These are phyloP conservation scores for Mediolabrus comicus DNA, from an alignment of 108 stramenopile genomes.

Conservation along the genomic window DNA sequence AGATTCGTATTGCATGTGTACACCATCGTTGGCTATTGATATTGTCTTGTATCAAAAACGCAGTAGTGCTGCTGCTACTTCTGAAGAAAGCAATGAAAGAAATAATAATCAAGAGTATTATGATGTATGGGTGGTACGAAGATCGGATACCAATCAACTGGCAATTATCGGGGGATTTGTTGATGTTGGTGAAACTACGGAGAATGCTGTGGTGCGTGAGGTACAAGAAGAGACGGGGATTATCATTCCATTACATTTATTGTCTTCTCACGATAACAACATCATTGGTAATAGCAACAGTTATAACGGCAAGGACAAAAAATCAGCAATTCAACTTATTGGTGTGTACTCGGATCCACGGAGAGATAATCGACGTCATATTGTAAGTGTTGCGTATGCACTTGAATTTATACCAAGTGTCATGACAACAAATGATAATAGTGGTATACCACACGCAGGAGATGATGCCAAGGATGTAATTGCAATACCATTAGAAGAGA, in stretches of 20 bases:
- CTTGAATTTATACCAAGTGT: slow-evolving; percentile 34
- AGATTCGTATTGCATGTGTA: slow-evolving; percentile 84
- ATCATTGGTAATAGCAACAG: neutral
- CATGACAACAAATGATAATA: slow-evolving; percentile 38
- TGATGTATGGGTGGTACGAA: slow-evolving; percentile 71
- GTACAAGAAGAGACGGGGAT: slow-evolving; percentile 80
- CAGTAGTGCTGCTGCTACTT: neutral
- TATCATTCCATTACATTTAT: slow-evolving; percentile 13
- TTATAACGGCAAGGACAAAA: slow-evolving; percentile 3
- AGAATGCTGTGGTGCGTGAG: slow-evolving; percentile 71
- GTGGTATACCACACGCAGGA: slow-evolving; percentile 56
- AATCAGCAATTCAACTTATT: slow-evolving; percentile 49
- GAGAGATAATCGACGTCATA: slow-evolving; percentile 74
- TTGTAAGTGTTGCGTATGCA: slow-evolving; percentile 58
- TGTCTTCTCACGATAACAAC: neutral
- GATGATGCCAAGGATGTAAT: slow-evolving; percentile 85
- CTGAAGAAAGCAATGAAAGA: too few species aligned
- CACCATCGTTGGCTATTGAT: slow-evolving; percentile 85
- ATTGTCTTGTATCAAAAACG: slow-evolving; percentile 51
- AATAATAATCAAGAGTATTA: slow-evolving; percentile 16
- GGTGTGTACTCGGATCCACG: slow-evolving; percentile 87
- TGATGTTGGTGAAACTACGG: slow-evolving; percentile 70
- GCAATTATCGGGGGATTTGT: slow-evolving; percentile 90
- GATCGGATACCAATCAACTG: slow-evolving; percentile 76
- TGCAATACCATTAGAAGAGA: slow-evolving; percentile 53